Base-by-base conservation (phyloP, 805 yeast genomes). In the Candida sanyiensis region DNA sequence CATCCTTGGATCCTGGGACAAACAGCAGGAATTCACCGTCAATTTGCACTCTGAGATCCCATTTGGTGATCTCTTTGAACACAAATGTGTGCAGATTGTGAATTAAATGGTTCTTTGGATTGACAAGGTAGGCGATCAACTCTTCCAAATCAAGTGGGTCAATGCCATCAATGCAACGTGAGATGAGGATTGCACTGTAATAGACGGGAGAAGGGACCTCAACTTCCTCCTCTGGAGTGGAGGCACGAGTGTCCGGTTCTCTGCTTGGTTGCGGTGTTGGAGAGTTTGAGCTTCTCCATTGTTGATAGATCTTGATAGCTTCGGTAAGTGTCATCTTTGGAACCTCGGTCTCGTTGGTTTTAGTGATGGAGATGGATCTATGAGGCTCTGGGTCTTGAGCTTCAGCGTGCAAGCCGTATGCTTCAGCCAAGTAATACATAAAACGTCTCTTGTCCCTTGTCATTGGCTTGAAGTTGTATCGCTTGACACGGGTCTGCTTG, bases 331-430 rank as follows among this genome's bases (percentile, higher is more conserved):
- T 63, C 30, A 69, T 49, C 9, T 54, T 49, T 0, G 87, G 85
- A 3, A 63, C 40, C 8, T 45, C 50, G 0, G 66, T 54, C 1
- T 39, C 46, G 10, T 49, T 42, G 6, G 56, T 52, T 32, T 67
- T 57, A 35, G 65, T 61, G n/a, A 87, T 67, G 46, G 73, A 78
- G 1, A 87, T 90, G 9, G 82, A 74, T 44, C 95, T 60, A 37
- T 75, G 67, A 0, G 96, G 96, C 47, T 86, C 96, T 3, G 73
- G 75, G 57, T 85, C 96, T 45, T 84, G 93, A 2, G 89, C 74
- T 50, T 83, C 88, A 0, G 82, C 66, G 48, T 73, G 77, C 10
- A 86, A 50, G 10, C 70, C 64, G 55, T 66, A 86, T 0, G 75
- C 59, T 19, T 67, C 73, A 0, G 88, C 80, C 28, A 88, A 52